Evolutionary conservation across 495 filamentous ascomycete genomes (phyloP), one percentile per base, ranked within the genome.

Genomic region (Penicillium coffeae): DNA sequence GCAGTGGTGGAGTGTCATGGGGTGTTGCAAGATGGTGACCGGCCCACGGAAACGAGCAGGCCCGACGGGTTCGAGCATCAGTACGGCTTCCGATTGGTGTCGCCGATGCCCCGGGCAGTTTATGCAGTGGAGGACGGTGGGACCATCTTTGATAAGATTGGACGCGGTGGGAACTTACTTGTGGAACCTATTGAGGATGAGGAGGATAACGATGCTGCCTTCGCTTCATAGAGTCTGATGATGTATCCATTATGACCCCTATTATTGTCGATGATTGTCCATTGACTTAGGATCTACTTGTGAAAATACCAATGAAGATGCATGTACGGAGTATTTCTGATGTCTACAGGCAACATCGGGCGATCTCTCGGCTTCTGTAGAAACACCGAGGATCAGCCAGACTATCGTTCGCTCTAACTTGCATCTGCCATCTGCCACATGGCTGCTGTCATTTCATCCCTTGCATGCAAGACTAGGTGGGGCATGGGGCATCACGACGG

Each of bases 1-100:
- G 94, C 92, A 1, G 95, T 94, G 67, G 90, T 97, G 2, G 94
- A 97, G 59, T 97, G 93, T 66, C 85, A 92, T 63, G 85, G 89
- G 43, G 48, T 84, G 0, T 51, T 90, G 19, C 39, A 62, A 18
- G 52, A 66, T 37, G 64, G 55, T 18, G 58, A 53, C n/a, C 38
- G 32, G 18, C 42, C 49, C 8, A 51, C 63, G 16, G 55, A 42
- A n/a, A 62, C 64, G 0, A 52, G 65, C 27, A 71, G 81, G 55
- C 90, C 90, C 0, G 69, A 76, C 25, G 81, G 66, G 15, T 96
- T 88, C 63, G 68, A 83, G 46, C 92, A 96, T 59, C 68, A 81
- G 46, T 98, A 92, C 62, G 64, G 65, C 12, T 97, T 98, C 64
- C 77, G 78, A 42, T 80, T 98, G 19, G 87, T 91, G 14, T 85